phyloP scores from a whole-genome alignment of 768 basidiomycete genomes.

The Agrocybe pediades region DNA sequence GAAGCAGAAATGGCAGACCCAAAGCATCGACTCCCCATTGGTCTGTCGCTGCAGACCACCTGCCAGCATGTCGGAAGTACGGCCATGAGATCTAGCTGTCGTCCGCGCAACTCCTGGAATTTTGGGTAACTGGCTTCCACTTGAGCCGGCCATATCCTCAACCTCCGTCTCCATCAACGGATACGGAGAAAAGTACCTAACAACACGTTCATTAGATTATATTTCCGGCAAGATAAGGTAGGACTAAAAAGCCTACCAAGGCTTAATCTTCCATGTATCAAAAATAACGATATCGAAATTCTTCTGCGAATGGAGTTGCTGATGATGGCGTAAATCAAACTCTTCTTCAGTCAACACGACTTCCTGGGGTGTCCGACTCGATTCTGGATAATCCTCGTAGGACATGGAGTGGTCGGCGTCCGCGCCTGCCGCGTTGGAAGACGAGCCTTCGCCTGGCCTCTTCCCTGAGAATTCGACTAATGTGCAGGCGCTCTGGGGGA shows the following conservation, averaged over 20 bases:
- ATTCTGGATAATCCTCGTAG: conserved; percentile 15
- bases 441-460: conserved; percentile 6
- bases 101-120: conserved; percentile 53
- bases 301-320: conserved; percentile 65
- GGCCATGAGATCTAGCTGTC: conserved; percentile 61
- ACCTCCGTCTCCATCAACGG: conserved; percentile 71
- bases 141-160: conserved; percentile 42
- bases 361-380: conserved; percentile 21
- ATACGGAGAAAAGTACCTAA: conserved; percentile 94
- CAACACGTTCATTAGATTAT: not conserved
- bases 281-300: conserved; percentile 90
- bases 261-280: conserved; percentile 84
- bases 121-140: conserved; percentile 30
- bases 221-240: not conserved
- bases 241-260: conserved; percentile 61
- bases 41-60: conserved; percentile 58
- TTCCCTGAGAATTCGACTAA: not conserved
- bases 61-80: conserved; percentile 73
- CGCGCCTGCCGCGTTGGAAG: conserved; percentile 11
- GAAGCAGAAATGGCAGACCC: conserved; percentile 94
- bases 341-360: conserved; percentile 66
- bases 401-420: conserved; percentile 2
- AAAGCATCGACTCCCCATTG: conserved; percentile 56
- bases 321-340: conserved; percentile 67
- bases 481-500: conserved; percentile 36